A percentile compares a stretch with the other conserved stretches of the same genome.
These are phyloP conservation scores for Candida andamanensis DNA, from an alignment of 805 yeast species.

Conservation along the genomic window DNA sequence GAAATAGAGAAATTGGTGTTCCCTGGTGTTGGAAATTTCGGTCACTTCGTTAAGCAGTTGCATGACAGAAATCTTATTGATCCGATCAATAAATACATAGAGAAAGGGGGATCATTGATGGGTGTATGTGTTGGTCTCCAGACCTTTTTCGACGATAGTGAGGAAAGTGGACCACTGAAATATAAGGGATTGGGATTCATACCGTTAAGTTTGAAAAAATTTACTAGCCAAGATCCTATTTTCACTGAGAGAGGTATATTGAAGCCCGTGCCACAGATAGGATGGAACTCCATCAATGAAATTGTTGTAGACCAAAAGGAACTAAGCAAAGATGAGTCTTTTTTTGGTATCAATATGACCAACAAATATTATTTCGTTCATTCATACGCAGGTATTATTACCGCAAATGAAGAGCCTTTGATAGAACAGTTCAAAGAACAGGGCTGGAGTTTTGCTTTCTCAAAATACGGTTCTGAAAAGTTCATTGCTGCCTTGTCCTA, in stretches of 20 bases:
- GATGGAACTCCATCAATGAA: constrained; percentile 69
- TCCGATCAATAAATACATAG: constrained; percentile 63
- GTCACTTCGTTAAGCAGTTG: constrained; percentile 80
- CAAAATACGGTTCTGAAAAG: constrained; percentile 70
- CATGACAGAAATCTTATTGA: constrained; percentile 54
- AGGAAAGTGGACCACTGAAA: constrained; percentile 52
- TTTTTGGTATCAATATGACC: constrained; percentile 61
- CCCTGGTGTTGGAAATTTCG: constrained; percentile 98
- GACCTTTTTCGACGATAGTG: constrained; percentile 69
- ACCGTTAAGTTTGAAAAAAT: constrained; percentile 47
- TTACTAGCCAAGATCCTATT: constrained; percentile 38
- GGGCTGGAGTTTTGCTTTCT: constrained; percentile 70
- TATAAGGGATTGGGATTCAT: constrained; percentile 61
- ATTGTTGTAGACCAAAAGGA: constrained; percentile 19
- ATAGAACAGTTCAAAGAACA: constrained; percentile 21
- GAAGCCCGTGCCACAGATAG: constrained; percentile 94
- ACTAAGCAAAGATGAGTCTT: constrained; percentile 18
- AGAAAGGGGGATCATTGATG: constrained; percentile 82
- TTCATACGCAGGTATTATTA: constrained; percentile 78
- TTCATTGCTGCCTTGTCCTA: constrained; percentile 78
- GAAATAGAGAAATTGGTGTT: constrained; percentile 59
- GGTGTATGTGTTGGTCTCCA: constrained; percentile 98
- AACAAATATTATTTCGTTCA: constrained; percentile 91
- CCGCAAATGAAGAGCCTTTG: constrained; percentile 20
- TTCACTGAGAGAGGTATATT: constrained; percentile 24